Percentiles rank a stretch among this genome's conserved stretches.
Evolutionary conservation across 2,329 filamentous ascomycete genomes (phyloP).

Genomic region (Hawksworthiomyces lignivorus): DNA sequence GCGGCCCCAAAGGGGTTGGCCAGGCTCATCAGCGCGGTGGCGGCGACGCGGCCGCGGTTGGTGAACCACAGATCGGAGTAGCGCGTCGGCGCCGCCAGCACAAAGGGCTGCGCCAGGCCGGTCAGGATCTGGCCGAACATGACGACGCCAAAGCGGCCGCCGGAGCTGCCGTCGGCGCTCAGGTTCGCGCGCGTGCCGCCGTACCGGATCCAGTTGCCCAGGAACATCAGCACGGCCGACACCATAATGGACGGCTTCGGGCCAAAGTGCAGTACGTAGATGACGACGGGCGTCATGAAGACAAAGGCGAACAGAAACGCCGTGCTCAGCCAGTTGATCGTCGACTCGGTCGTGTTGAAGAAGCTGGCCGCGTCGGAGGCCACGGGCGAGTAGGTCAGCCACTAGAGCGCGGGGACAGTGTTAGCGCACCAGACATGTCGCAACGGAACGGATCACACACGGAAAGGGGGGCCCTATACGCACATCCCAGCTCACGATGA

Average conservation of each 20-base stretch:
- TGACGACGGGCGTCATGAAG: conserved; percentile 59
- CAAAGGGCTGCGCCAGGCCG: conserved; percentile 85
- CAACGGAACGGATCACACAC: neutral
- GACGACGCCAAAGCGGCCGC: conserved; percentile 64
- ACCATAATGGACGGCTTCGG: conserved; percentile 70
- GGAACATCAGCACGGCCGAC: conserved; percentile 63
- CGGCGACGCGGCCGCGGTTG: conserved; percentile 70
- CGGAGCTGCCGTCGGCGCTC: conserved; percentile 4
- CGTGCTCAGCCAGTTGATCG: conserved; percentile 90
- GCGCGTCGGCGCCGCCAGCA: conserved; percentile 77
- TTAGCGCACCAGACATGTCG: neutral
- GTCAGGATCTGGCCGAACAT: conserved; percentile 91
- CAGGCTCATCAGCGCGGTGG: conserved; percentile 76
- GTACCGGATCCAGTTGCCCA: conserved; percentile 90
- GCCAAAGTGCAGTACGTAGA: conserved; percentile 72
- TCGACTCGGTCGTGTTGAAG: conserved; percentile 65
- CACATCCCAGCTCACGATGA: conserved; percentile 93
- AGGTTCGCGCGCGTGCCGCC: conserved; percentile 48
- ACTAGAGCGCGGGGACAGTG: conserved; percentile 47
- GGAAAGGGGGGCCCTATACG: conserved; percentile 31
- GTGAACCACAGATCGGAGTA: conserved; percentile 97
- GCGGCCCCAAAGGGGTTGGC: conserved; percentile 89
- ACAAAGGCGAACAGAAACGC: conserved; percentile 82
- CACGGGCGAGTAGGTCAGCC: conserved; percentile 86
- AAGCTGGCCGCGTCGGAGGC: conserved; percentile 66